Evolutionary conservation across 148 eudicot species (phyloP), one percentile per base, ranked within the genome.

Genomic region (Simmondsia chinensis): DNA sequence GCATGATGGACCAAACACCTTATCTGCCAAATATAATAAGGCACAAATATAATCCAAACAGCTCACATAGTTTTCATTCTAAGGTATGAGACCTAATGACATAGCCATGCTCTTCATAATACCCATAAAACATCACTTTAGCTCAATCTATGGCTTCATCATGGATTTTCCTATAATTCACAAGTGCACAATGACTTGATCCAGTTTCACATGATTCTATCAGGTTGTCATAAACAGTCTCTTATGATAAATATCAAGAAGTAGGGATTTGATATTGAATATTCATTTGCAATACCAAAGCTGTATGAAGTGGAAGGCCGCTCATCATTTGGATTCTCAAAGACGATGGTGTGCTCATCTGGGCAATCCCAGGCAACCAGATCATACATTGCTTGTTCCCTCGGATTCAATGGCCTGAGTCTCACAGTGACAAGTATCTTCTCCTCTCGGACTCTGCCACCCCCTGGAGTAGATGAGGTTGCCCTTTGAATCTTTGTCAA

Each of bases 371-470:
- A 86, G 13, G 99, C 86, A 51, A 93, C 65, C 46, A 93, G 82
- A 70, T 93, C 99, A 60, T 82, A 93, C 42, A 65, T 64, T 3
- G 99, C 81, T 55, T 69, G 63, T 35, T 93, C 99, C 72, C 74
- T 82, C 3, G 94, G 45, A 54, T 69, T 86, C 44, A 93, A 51
- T 10, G 99, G 99, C 73, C 99, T 71, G 10, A 93, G 66, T 39
- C 99, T 74, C 50, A 93, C 87, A 4, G 95, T 93, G 9, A 93
- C 99, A 3, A 76, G 61, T 45, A 93, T 93, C 55, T 93, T 93
- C 60, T 93, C 99, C 56, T 83, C 95, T 0, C 57, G 74, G 24
- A 57, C 67, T 58, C 59, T 93, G 7, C 68, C 54, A 6, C 71
- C 89, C 21, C 82, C 79, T 0, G 96, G 96, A 3, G 99, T 86